Evolutionary conservation across 1,284 basidiomycete genomes (phyloP).

Genomic region (Cutaneotrichosporon curvatum): DNA sequence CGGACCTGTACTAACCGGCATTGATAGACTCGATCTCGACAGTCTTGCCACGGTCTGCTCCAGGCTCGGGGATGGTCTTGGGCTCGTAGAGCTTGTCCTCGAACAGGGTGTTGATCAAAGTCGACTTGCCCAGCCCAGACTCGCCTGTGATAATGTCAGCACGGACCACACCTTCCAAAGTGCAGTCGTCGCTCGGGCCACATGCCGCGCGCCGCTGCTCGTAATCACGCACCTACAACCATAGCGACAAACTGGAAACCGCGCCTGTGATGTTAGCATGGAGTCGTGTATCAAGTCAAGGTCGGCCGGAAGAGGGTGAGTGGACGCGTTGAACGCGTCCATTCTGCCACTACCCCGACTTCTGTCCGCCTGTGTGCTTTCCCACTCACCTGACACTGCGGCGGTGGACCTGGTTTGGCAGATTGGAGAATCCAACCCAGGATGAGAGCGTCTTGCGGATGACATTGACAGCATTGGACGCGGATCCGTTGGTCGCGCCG

Average conservation of each 20-base stretch:
- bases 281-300: no score
- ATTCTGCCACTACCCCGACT: background rate
- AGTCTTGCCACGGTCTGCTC: constrained; percentile 79
- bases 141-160: constrained; percentile 65
- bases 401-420: constrained; percentile 95
- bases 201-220: no score
- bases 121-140: constrained; percentile 95
- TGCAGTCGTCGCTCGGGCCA: background rate
- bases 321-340: background rate
- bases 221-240: constrained; percentile 78
- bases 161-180: constrained; percentile 15
- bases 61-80: constrained; percentile 72
- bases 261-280: constrained; percentile 49
- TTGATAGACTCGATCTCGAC: constrained; percentile 94
- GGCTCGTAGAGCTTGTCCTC: constrained; percentile 86
- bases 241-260: constrained; percentile 94
- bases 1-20: constrained; percentile 60
- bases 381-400: constrained; percentile 68
- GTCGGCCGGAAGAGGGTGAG: background rate
- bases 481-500: constrained; percentile 9
- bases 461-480: constrained; percentile 9
- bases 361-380: background rate
- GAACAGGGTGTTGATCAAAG: constrained; percentile 94
- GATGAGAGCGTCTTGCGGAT: constrained; percentile 44
- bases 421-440: constrained; percentile 71